Percentiles rank a stretch among this genome's conserved stretches.
These are phyloP conservation scores for Saccharomyces jurei DNA, from an alignment of 805 yeast genomes.

Conservation along the genomic window DNA sequence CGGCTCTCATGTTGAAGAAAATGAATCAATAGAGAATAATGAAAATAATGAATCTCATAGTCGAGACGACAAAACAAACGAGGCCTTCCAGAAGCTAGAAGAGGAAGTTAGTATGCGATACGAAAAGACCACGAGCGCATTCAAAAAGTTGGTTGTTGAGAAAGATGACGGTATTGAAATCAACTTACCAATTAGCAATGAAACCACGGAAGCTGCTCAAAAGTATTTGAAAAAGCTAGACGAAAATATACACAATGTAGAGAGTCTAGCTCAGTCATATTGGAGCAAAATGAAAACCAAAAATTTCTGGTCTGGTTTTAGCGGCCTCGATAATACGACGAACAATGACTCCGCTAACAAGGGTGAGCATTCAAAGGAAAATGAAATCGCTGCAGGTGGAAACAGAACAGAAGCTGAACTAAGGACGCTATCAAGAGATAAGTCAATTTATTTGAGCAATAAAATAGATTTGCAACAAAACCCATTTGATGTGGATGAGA, in stretches of 20 bases:
- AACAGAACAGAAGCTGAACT: conserved; percentile 59
- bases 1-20: background rate
- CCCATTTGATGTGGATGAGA: conserved; percentile 34
- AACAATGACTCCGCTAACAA: conserved; percentile 19
- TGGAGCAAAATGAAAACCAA: conserved; percentile 24
- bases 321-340: background rate
- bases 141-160: conserved; percentile 14
- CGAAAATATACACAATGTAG: conserved; percentile 63
- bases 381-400: conserved; percentile 37
- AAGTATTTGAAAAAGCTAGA: conserved; percentile 65
- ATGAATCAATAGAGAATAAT: background rate
- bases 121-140: conserved; percentile 20
- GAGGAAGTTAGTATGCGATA: conserved; percentile 37
- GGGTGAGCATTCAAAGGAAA: conserved; percentile 19
- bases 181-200: conserved; percentile 19
- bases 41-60: conserved; percentile 12
- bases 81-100: conserved; percentile 44
- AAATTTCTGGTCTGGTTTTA: conserved; percentile 23
- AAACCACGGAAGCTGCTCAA: conserved; percentile 40
- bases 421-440: conserved; percentile 44
- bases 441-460: conserved; percentile 35
- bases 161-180: conserved; percentile 23
- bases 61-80: conserved; percentile 42
- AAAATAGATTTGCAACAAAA: conserved; percentile 4
- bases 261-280: conserved; percentile 50